phyloP scores from a whole-genome alignment of 2,329 filamentous ascomycete species.

The Monosporascus sp. region DNA sequence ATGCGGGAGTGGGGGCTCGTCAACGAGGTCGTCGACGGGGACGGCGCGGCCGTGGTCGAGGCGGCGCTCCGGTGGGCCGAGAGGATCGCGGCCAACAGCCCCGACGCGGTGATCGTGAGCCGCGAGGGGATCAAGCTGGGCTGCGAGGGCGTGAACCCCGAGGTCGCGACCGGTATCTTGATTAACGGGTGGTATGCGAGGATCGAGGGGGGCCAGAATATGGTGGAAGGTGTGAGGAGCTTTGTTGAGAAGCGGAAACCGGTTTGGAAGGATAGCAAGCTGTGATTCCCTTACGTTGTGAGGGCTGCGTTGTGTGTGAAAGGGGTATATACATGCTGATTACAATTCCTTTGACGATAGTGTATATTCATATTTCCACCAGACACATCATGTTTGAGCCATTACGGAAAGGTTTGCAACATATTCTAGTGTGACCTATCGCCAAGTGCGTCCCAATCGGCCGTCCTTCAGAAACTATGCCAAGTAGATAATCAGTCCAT shows the following conservation, averaged over 20 bases:
- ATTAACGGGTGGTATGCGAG: constrained; percentile 52
- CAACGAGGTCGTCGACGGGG: constrained; percentile 54
- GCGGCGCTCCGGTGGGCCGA: constrained; percentile 58
- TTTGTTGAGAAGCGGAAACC: constrained; percentile 74
- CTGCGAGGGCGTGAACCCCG: constrained; percentile 65
- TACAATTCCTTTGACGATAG: too few relatives aligned
- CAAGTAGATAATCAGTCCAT: too few relatives aligned
- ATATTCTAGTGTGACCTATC: too few relatives aligned
- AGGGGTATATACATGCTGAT: too few relatives aligned
- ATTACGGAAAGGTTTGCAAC: too few relatives aligned
- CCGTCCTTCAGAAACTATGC: too few relatives aligned
- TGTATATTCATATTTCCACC: too few relatives aligned
- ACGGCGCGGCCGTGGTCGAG: constrained; percentile 41
- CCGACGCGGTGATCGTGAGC: constrained; percentile 71
- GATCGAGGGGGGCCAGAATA: constrained; percentile 64
- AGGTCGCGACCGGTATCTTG: constrained; percentile 54
- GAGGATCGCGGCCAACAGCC: constrained; percentile 61
- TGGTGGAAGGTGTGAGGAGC: constrained; percentile 66
- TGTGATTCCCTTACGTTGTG: constrained; percentile 31
- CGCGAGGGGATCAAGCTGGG: constrained; percentile 66
- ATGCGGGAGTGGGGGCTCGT: constrained; percentile 63
- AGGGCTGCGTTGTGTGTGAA: too few relatives aligned
- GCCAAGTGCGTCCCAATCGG: too few relatives aligned
- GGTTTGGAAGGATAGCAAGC: constrained; percentile 59
- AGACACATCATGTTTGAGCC: too few relatives aligned